Percentiles rank a stretch among this genome's conserved stretches.
Evolutionary conservation across 1,139 yeast genomes (phyloP).

Genomic region (Sugiyamaella pinicola): DNA sequence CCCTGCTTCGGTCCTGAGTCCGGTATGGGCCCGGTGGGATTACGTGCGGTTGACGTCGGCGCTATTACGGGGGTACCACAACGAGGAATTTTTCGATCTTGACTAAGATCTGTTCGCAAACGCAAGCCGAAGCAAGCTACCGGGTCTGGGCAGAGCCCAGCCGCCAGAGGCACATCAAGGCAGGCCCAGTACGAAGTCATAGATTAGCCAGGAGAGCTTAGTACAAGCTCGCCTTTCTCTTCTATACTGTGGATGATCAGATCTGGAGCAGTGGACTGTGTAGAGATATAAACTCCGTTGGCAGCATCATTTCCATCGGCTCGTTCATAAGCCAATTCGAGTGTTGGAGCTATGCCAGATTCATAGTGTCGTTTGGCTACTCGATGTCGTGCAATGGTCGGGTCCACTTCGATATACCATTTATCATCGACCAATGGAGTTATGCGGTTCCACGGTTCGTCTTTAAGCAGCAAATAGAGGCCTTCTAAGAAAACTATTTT

Average conservation of each 20-base stretch:
- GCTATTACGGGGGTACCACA: constrained; percentile 36
- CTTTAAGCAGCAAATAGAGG: constrained; percentile 42
- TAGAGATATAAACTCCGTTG: constrained; percentile 62
- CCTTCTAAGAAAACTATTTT: constrained; percentile 64
- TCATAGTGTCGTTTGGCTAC: constrained; percentile 70
- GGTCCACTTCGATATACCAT: constrained; percentile 49
- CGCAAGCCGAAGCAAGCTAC: background rate
- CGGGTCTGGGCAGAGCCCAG: too few relatives aligned
- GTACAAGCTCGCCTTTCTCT: constrained; percentile 22
- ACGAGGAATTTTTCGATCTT: constrained; percentile 34
- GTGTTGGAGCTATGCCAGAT: constrained; percentile 61
- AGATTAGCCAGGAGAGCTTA: constrained; percentile 5
- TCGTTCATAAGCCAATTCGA: constrained; percentile 62
- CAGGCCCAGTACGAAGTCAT: background rate
- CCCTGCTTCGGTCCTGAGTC: constrained; percentile 33
- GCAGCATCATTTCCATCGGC: constrained; percentile 69
- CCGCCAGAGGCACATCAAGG: too few relatives aligned
- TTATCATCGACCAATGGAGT: constrained; percentile 41
- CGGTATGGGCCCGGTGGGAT: constrained; percentile 42
- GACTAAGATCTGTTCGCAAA: too few relatives aligned
- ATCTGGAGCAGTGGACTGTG: constrained; percentile 47
- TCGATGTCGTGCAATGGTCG: constrained; percentile 52
- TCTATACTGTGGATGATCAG: constrained; percentile 34
- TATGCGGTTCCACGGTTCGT: constrained; percentile 44
- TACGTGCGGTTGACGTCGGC: constrained; percentile 35